These are phyloP conservation scores for Clavispora asparagi DNA, from an alignment of 805 yeast species.

Conservation along the genomic window DNA sequence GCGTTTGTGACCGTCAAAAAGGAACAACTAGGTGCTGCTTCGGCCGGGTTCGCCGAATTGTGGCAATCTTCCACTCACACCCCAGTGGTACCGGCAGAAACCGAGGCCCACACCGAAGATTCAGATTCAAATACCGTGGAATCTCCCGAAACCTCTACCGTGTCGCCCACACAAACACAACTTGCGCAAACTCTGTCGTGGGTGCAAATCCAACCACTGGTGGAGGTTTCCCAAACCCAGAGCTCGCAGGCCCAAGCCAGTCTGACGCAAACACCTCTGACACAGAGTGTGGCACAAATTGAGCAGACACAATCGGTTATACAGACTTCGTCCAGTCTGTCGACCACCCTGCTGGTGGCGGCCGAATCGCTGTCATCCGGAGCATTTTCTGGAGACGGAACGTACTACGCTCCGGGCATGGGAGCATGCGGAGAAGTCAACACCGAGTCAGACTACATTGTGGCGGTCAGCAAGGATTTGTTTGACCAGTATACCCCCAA, in stretches of 20 bases:
- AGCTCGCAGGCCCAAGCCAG: not conserved
- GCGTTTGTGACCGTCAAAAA: constrained; percentile 7
- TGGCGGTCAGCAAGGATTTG: constrained; percentile 45
- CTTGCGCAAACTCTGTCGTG: too few relatives aligned
- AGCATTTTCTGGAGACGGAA: constrained; percentile 40
- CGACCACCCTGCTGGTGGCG: constrained; percentile 2
- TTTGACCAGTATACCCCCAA: constrained; percentile 28
- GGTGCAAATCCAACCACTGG: too few relatives aligned
- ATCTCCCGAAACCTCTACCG: too few relatives aligned
- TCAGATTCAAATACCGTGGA: too few relatives aligned
- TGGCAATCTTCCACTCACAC: not conserved
- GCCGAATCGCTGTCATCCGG: constrained; percentile 6
- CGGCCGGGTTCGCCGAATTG: not conserved
- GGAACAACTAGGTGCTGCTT: not conserved
- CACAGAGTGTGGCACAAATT: not conserved
- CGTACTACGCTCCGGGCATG: constrained; percentile 40
- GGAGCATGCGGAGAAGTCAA: constrained; percentile 55
- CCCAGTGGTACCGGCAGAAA: not conserved
- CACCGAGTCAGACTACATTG: constrained; percentile 44
- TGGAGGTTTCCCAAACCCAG: too few relatives aligned
- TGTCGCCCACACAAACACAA: too few relatives aligned
- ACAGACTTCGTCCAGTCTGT: constrained; percentile 9
- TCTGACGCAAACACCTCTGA: not conserved
- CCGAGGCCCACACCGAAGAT: not conserved
- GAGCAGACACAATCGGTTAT: not conserved